phyloP scores from a whole-genome alignment of 345 rosid species.

The Sisymbrium altissimum region DNA sequence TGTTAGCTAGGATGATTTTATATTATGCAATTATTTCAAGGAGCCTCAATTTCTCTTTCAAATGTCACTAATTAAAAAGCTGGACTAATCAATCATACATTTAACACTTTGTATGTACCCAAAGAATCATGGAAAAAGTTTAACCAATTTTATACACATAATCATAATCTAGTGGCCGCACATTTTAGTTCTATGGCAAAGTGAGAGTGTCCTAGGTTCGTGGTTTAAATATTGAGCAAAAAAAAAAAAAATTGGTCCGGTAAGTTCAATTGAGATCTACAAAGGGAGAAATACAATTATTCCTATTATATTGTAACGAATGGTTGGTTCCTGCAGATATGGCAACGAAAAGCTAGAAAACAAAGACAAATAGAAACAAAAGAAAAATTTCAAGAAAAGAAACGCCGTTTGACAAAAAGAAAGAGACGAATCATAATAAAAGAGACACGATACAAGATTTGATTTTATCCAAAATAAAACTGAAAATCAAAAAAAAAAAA shows the following conservation, averaged over 20 bases:
- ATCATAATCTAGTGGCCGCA: not conserved
- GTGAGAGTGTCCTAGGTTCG: not conserved
- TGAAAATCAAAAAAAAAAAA: not conserved
- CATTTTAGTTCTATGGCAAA: not conserved
- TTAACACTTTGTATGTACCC: not conserved
- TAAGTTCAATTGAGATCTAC: not conserved
- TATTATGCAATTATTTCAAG: not conserved
- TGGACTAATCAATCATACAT: not conserved
- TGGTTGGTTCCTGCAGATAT: not conserved
- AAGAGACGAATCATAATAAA: constrained; percentile 12
- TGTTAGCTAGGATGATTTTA: not conserved
- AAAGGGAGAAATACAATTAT: not conserved
- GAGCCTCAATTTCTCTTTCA: not conserved
- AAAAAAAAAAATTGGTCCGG: too few species aligned
- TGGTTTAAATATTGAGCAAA: not conserved
- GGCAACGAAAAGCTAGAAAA: not conserved
- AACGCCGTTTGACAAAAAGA: constrained; percentile 7
- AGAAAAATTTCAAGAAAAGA: constrained; percentile 12
- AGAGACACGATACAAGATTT: constrained; percentile 19
- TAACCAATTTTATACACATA: not conserved
- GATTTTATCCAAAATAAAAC: not conserved
- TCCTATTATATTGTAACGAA: not conserved
- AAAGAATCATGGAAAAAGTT: not conserved
- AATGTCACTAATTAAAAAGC: not conserved
- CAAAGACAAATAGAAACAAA: not conserved